These are phyloP conservation scores for Mycena sanguinolenta DNA, from an alignment of 768 basidiomycete genomes.

Conservation along the genomic window DNA sequence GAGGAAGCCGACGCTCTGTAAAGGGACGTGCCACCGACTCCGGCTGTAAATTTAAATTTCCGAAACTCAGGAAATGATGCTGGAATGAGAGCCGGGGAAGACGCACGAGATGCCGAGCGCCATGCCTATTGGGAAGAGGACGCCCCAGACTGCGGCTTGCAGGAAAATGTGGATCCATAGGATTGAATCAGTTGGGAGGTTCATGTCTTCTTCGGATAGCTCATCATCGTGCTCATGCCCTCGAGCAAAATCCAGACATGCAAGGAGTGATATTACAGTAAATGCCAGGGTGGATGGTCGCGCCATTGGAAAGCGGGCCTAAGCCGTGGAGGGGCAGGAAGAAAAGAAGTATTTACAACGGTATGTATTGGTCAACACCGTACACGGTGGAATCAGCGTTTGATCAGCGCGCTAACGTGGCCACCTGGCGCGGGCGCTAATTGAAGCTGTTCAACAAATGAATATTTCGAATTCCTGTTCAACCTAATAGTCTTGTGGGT, in stretches of 20 bases:
- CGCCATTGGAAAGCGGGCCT: constrained; percentile 18
- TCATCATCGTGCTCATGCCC: constrained; percentile 77
- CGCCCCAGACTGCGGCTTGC: constrained; percentile 85
- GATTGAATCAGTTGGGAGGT: constrained; percentile 79
- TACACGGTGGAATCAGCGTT: no score
- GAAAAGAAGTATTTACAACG: no score
- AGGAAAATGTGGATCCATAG: constrained; percentile 88
- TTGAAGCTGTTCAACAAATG: no score
- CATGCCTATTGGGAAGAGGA: constrained; percentile 90
- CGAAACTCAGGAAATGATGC: no score
- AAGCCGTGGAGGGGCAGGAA: no score
- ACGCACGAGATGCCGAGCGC: constrained; percentile 71
- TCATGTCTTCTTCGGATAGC: constrained; percentile 71
- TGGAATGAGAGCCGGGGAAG: no score
- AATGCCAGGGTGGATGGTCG: constrained; percentile 20
- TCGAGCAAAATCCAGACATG: constrained; percentile 38
- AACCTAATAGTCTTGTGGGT: no score
- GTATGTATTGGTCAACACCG: no score
- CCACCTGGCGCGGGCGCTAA: no score
- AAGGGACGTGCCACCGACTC: constrained; percentile 91
- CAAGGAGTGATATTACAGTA: constrained; percentile 38
- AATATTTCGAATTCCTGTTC: no score
- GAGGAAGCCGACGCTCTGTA: constrained; percentile 73
- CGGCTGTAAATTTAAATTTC: constrained; percentile 50
- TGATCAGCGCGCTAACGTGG: no score